phyloP scores from a whole-genome alignment of 805 yeast species.

The Candida ovalis region DNA sequence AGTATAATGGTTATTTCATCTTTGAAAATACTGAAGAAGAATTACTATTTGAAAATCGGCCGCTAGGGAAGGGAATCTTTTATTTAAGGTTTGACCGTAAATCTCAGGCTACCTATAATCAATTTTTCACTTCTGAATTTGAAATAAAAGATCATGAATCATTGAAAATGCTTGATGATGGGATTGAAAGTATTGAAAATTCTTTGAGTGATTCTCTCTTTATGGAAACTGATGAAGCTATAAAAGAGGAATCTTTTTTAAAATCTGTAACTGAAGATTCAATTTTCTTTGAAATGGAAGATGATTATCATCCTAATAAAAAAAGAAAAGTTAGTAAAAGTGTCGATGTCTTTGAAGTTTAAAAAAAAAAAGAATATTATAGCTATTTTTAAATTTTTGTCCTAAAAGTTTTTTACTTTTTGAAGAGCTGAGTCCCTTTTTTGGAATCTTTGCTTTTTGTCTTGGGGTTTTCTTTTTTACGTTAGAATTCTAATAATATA shows the following conservation, averaged over 20 bases:
- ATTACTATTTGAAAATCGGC: conserved; percentile 10
- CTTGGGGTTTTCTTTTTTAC: too few relatives aligned
- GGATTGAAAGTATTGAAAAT: conserved; percentile 11
- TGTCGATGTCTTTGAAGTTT: conserved; percentile 16
- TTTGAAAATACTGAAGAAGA: conserved; percentile 15
- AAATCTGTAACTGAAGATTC: not conserved
- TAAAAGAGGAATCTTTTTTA: not conserved
- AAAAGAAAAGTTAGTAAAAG: conserved; percentile 21
- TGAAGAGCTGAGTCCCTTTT: not conserved
- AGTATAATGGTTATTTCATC: conserved; percentile 6
- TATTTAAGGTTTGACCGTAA: conserved; percentile 8
- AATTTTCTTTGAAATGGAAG: not conserved
- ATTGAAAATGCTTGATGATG: not conserved
- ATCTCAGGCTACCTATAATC: conserved; percentile 2
- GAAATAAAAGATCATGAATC: not conserved
- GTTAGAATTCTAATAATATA: too few relatives aligned
- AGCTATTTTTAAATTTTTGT: not conserved
- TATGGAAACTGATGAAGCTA: conserved; percentile 2
- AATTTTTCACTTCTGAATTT: conserved; percentile 6
- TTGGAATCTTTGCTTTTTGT: too few relatives aligned
- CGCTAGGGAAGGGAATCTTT: conserved; percentile 14
- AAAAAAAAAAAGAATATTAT: not conserved
- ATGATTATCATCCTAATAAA: conserved; percentile 1
- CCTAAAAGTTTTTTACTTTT: not conserved
- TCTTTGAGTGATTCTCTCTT: conserved; percentile 5